Evolutionary conservation across 192 early-diverging fungal species (phyloP).

Genomic region (Gryganskiella cystojenkinii): DNA sequence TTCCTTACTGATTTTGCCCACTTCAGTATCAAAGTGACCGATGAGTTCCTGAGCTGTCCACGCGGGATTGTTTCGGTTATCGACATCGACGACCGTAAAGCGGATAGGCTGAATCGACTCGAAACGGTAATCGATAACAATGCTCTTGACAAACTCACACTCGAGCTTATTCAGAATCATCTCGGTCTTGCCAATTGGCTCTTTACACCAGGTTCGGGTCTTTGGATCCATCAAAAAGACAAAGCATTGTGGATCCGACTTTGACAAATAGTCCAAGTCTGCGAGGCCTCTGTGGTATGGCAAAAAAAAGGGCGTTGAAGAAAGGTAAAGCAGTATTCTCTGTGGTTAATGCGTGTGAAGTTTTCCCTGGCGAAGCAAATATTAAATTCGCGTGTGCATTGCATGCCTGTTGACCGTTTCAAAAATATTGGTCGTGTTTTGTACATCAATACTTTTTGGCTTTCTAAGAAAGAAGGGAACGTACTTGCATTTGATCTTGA

Average conservation of each 20-base stretch:
- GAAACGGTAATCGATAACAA: conserved; percentile 62
- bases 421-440: too few species aligned
- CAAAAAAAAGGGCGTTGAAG: neutral
- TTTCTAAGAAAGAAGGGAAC: neutral
- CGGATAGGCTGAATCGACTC: conserved; percentile 56
- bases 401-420: too few species aligned
- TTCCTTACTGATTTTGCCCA: conserved; percentile 51
- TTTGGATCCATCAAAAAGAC: conserved; percentile 47
- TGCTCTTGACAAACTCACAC: conserved; percentile 61
- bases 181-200: conserved; percentile 55
- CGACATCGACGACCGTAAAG: conserved; percentile 53
- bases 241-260: conserved; percentile 52
- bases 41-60: conserved; percentile 55
- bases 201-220: conserved; percentile 43
- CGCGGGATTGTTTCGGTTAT: conserved; percentile 46
- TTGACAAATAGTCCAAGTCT: conserved; percentile 53
- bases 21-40: conserved; percentile 56
- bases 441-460: too few species aligned
- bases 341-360: too few species aligned
- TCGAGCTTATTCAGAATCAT: conserved; percentile 59
- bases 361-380: too few species aligned
- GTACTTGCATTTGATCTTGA: conserved; percentile 53
- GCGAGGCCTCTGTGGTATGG: conserved; percentile 19
- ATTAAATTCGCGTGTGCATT: too few species aligned
- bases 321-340: neutral